These are phyloP conservation scores for Fraxinus angustifolia DNA, from an alignment of 305 asterid species.

Conservation along the genomic window DNA sequence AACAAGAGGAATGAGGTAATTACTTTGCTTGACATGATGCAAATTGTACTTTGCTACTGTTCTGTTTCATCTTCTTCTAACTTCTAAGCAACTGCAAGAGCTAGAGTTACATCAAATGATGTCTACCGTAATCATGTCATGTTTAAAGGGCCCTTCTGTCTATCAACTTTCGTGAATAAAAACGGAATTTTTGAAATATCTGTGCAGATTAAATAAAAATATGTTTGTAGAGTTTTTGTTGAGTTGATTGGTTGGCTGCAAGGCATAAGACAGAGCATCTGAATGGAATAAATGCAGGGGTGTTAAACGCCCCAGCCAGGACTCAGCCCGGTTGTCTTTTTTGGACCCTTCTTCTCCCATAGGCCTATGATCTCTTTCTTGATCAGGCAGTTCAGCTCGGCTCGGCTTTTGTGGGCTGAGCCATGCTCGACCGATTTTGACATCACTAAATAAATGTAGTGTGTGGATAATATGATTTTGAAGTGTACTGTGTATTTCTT, in stretches of 20 bases:
- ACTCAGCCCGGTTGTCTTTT: neutral
- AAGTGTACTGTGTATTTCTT: constrained; percentile 16
- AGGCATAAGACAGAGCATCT: constrained; percentile 7
- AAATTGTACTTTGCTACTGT: constrained; percentile 22
- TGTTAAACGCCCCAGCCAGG: constrained; percentile 1
- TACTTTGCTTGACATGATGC: constrained; percentile 49
- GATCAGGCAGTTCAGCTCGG: neutral
- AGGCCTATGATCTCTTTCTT: neutral
- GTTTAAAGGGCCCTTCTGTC: constrained; percentile 22
- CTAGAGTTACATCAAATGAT: constrained; percentile 28
- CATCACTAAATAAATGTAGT: neutral
- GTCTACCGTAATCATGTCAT: constrained; percentile 28
- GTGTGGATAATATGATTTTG: neutral
- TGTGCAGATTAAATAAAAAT: constrained; percentile 14
- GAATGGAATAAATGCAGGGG: constrained; percentile 21
- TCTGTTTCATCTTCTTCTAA: constrained; percentile 19
- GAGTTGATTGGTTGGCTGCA: constrained; percentile 9
- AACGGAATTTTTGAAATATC: constrained; percentile 4
- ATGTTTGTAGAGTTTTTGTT: constrained; percentile 9
- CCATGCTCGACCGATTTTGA: neutral
- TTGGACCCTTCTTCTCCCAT: neutral
- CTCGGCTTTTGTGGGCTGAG: neutral
- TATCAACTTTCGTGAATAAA: constrained; percentile 21
- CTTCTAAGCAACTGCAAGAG: constrained; percentile 24
- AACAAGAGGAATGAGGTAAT: constrained; percentile 36